phyloP scores from a whole-genome alignment of 2,329 filamentous ascomycete species.

The Verticillium nubilum region DNA sequence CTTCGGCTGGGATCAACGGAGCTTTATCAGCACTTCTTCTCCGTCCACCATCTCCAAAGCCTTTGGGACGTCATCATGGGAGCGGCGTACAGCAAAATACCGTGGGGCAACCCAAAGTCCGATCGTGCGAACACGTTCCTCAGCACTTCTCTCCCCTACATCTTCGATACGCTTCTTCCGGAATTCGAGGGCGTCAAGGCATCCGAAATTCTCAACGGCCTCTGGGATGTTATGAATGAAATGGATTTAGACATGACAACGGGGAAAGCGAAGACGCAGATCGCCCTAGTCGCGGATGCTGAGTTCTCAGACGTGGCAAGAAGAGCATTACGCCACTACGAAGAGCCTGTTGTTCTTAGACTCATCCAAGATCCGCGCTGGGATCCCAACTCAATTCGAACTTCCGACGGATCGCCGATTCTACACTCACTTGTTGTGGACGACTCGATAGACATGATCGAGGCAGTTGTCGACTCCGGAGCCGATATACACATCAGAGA shows the following conservation, averaged over 20 bases:
- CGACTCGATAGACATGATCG: constrained; percentile 16
- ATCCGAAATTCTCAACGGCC: not conserved
- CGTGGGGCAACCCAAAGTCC: not conserved
- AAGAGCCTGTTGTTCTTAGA: constrained; percentile 2
- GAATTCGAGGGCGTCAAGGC: not conserved
- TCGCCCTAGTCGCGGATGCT: not conserved
- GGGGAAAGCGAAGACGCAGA: not conserved
- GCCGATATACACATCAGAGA: constrained; percentile 22
- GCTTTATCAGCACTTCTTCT: not conserved
- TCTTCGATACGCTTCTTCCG: not conserved
- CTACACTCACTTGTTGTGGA: constrained; percentile 4
- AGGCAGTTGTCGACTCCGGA: constrained; percentile 18
- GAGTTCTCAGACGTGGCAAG: not conserved
- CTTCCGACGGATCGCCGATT: not conserved
- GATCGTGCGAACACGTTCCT: not conserved
- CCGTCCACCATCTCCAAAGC: not conserved
- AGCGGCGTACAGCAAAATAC: not conserved
- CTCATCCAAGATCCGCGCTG: constrained; percentile 9
- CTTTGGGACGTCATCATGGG: not conserved
- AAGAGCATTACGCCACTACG: not conserved
- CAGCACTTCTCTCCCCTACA: not conserved
- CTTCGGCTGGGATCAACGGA: not conserved
- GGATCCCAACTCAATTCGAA: constrained; percentile 3
- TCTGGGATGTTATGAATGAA: constrained; percentile 1
- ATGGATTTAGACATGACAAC: not conserved